phyloP scores from a whole-genome alignment of 495 filamentous ascomycete species.

The Trichoderma orchidacearum region DNA sequence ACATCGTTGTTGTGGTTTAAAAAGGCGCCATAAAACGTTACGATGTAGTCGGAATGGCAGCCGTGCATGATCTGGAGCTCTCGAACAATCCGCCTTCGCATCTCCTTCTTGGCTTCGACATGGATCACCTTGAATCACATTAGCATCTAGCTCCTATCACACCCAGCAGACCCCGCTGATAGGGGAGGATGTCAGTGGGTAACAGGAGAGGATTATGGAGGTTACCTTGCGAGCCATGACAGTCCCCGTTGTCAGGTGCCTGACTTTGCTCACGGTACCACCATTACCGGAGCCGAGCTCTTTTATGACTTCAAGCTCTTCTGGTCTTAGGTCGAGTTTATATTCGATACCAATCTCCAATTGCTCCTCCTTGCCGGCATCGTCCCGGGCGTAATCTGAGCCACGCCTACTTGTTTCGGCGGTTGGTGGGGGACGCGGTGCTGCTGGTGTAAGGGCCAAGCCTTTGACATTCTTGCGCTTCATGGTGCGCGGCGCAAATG shows the following conservation, averaged over 20 bases:
- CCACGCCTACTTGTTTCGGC: conserved; percentile 37
- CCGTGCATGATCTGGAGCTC: conserved; percentile 97
- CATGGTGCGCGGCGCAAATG: conserved; percentile 78
- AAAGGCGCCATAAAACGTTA: conserved; percentile 95
- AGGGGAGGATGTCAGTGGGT: background rate
- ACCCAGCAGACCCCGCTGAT: background rate
- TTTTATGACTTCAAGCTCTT: conserved; percentile 85
- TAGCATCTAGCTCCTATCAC: background rate
- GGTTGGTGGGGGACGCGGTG: conserved; percentile 33
- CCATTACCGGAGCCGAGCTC: conserved; percentile 95
- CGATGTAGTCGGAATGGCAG: conserved; percentile 90
- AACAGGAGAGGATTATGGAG: background rate
- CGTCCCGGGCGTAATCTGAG: conserved; percentile 44
- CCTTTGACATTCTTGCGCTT: conserved; percentile 98
- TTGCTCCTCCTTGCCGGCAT: conserved; percentile 48
- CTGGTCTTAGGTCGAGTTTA: conserved; percentile 77
- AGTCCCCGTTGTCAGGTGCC: conserved; percentile 85
- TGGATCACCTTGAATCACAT: conserved; percentile 67
- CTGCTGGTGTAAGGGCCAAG: conserved; percentile 63
- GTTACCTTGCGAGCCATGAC: conserved; percentile 94
- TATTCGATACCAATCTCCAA: conserved; percentile 97
- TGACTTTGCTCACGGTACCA: conserved; percentile 94
- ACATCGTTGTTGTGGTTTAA: conserved; percentile 92
- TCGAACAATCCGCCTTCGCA: conserved; percentile 88
- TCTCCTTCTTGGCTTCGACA: conserved; percentile 92